Base-by-base conservation (phyloP, 371 early-diverging fungal genomes). In the Sporodiniella umbellata region DNA sequence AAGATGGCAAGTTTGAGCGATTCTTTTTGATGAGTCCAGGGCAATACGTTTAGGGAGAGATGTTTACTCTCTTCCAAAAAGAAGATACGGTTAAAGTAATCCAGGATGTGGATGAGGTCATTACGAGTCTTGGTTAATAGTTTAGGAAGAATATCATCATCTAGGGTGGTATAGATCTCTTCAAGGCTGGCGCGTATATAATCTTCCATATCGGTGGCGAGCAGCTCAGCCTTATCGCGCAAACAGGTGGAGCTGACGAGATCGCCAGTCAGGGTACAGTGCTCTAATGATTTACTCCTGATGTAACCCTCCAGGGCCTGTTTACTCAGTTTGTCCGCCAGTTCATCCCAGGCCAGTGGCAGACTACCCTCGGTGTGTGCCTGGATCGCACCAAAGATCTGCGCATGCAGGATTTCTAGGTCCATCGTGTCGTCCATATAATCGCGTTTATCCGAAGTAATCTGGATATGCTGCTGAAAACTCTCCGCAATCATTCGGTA, bases 331-430 rank as follows among this genome's bases (percentile, higher is more conserved):
- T 53, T 58, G 19, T 61, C 66, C 40, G 66, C 58, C 28, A 65
- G 22, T 14, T 42, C 37, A 49, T 72, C 73, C 73, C 73, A 72
- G 28, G 59, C 67, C 7, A 62, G 35, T 10, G 69, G 73, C 17
- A 72, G 51, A 40, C 57, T 58, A 4, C 73, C 67, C 42, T 66
- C 62, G 2, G 68, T 72, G 39, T 69, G 69, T 24, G 73, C 64
- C 18, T 72, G 73, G 31, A 72, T 57, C 8, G 73, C 73, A 11
- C 67, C 69, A 48, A 59, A 60, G 21, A 72, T 68, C 40, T 72
- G 73, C 1, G 73, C 69, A 35, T 66, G 64, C 25, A 72, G 43
- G n/a, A 72, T 59, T 17, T 69, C 69, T 15, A 66, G 33, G 31
- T 72, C 73, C 69, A 72, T 66, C 15, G 48, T 43, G 21, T 39